Evolutionary conservation across 1,139 yeast genomes (phyloP), one percentile per base, ranked within the genome.

Genomic region (Yamadazyma diospyri): DNA sequence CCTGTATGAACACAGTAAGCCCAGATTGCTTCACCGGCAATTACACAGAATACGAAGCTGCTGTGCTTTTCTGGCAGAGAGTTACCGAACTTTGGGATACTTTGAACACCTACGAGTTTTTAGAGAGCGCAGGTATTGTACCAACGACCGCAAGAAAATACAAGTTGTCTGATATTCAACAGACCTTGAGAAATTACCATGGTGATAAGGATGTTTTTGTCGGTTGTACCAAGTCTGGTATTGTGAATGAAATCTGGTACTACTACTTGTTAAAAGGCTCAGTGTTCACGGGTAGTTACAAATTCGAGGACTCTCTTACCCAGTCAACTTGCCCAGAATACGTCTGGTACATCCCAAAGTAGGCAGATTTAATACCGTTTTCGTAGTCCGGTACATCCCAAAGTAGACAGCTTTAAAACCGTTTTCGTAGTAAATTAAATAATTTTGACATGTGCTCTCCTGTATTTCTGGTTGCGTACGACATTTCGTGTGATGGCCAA

Each of bases 1-100:
- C 72, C n/a, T 66, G 72, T 47, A 61, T 64, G 63, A 61, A 61
- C 41, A 64, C 71, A 7, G 49, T 65, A 32, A 43, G 46, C 29
- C 71, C 71, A 18, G 33, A 46, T 15, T 66, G 72, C 45, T 64
- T 64, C 46, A 49, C 52, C 6, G 58, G 57, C 13, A 30, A 35
- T n/a, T 65, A 62, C 47, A 45, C 43, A 27, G 41, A 51, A 25
- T 53, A 46, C 40, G 64, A 62, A 42, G 59, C 63, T 32, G 54
- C 63, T 10, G 61, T 62, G 23, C 48, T 54, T 31, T 65, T 48
- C 43, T 64, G 48, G 46, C 55, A 57, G 39, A 63, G 58, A 43
- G 57, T 52, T 4, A 61, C 63, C 23, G 64, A 61, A 34, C 39
- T 64, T 20, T 64, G 64, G 59, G 49, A 57, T 32, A 49, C 47